Base-by-base conservation (phyloP, 805 yeast genomes). In the Ogataea chonburiensis region DNA sequence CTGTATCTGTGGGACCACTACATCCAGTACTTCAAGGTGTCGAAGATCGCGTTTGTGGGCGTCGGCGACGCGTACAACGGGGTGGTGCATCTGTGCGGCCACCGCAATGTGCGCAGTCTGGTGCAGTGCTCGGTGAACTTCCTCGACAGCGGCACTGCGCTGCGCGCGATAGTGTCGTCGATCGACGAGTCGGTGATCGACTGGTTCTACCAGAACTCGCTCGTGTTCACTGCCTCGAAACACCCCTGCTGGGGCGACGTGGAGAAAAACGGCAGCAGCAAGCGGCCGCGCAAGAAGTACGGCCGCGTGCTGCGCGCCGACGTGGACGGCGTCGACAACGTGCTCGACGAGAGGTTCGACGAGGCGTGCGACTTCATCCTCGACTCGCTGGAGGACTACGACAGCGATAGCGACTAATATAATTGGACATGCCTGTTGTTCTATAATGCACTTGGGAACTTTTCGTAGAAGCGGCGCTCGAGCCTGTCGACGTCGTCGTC, bases 1-100 rank as follows among this genome's bases (percentile, higher is more conserved):
- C 59, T 85, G 8, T 84, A 84, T 55, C 52, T 93, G 12, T 93
- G 98, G 96, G 98, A 91, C 58, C 86, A 88, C 56, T 87, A 86
- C 53, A 64, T 93, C 34, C 79, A 82, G 42, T 86, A 81, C 55
- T 85, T 88, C 49, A 73, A 75, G 35, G 76, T 85, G 28, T 66
- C 76, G 28, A 85, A 84, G 46, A 58, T 93, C 20, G 80, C 85
- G 1, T 79, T 91, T 55, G 72, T 89, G 24, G 97, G 97, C 6
- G 74, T 83, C 46, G 98, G 98, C 24, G 95, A 87, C 39, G 79
- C 96, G 0, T 84, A 86, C 52, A 81, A 86, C 28, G 86, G 96
- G 2, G 73, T 89, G 29, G 89, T 91, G 1, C 93, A 89, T 60
- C 66, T 91, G 16, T 75, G 84, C 38, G 96, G 96, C 4, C 95